Evolutionary conservation across 164 flowering plant genomes (phyloP), one percentile per base, ranked within the genome.

Genomic region (Litsea cubeba): DNA sequence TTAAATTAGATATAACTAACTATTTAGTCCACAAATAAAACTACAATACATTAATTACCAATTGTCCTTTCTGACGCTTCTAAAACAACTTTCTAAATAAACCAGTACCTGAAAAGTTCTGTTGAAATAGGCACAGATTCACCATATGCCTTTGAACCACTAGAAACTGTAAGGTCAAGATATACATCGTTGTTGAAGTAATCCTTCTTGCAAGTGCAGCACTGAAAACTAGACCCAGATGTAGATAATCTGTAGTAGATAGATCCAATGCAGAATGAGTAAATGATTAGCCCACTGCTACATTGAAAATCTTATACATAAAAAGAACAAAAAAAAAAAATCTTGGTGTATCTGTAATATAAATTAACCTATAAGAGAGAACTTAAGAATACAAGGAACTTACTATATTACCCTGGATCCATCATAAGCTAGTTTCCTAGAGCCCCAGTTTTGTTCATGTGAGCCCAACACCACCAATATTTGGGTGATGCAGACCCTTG

Each of bases 61-160:
- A 12, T 3, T 18, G 14, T 15, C 30, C 46, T 65, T 65, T 63
- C 26, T 20, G 26, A 24, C 30, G 0, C 7, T 22, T n/a, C 22
- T 0, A n/a, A 5, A 7, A 14, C 25, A 63, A 63, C 25, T 26
- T 63, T 22, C 28, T 24, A 63, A 63, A 63, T 46, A 50, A 54
- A 28, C 11, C 28, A 71, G 8, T 50, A 91, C 97, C 95, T 91
- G 84, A 94, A 94, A 72, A 94, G 4, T 83, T 91, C 93, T 0
- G 95, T 86, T 62, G 89, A 80, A 63, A 71, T 69, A 0, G 95
- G 89, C 83, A 76, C 74, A 32, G 80, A 26, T 79, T 87, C 95
- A 57, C 75, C 84, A 74, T 86, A 88, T 66, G 78, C 81, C 81
- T 84, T 90, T 74, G 90, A 74, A 23, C 89, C 91, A 79, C 89